Evolutionary conservation across 2,329 filamentous ascomycete genomes (phyloP).

Genomic region (Penicillium frequentans): DNA sequence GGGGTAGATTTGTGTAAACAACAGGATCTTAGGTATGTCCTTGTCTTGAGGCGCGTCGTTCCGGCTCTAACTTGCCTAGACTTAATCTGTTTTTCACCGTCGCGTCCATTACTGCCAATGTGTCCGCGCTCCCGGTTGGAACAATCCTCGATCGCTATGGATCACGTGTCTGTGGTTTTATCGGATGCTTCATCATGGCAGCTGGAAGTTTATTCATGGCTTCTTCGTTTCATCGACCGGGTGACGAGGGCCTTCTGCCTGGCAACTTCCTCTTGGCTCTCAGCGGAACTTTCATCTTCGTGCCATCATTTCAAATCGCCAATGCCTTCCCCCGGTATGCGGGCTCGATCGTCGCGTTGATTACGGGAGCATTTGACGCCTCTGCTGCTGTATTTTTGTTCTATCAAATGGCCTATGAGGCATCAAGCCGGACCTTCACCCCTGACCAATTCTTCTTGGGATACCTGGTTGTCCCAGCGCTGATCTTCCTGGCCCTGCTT

Average conservation of each 20-base stretch:
- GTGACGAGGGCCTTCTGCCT: conserved; percentile 70
- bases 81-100: conserved; percentile 93
- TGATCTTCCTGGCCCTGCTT: conserved; percentile 65
- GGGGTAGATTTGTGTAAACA: conserved; percentile 56
- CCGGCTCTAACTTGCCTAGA: conserved; percentile 30
- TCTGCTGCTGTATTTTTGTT: conserved; percentile 76
- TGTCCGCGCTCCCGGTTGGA: conserved; percentile 80
- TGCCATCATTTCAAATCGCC: conserved; percentile 78
- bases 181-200: conserved; percentile 66
- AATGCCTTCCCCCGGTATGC: conserved; percentile 77
- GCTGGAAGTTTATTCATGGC: conserved; percentile 71
- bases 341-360: conserved; percentile 71
- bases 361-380: conserved; percentile 81
- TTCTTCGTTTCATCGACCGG: conserved; percentile 59
- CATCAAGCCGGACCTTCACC: conserved; percentile 38
- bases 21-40: conserved; percentile 54
- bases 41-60: not conserved
- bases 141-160: conserved; percentile 81
- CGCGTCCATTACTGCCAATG: conserved; percentile 83
- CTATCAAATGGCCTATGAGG: conserved; percentile 71
- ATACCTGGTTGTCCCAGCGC: conserved; percentile 69
- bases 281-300: conserved; percentile 77
- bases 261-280: conserved; percentile 75
- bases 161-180: conserved; percentile 72
- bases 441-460: conserved; percentile 68